Evolutionary conservation across 257 asterid species (phyloP).

Genomic region (Solanum habrochaites): DNA sequence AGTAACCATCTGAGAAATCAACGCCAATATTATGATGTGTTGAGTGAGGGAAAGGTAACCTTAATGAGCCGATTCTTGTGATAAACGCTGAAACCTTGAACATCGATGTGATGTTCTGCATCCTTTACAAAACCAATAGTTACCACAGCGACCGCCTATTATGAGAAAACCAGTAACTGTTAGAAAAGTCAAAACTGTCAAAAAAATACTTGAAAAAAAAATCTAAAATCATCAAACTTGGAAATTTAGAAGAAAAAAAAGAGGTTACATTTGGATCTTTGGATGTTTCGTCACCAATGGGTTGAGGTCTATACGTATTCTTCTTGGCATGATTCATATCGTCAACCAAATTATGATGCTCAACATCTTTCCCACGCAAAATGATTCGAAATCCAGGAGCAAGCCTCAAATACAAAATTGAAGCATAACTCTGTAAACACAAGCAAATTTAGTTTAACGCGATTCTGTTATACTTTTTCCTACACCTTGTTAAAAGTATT

Average conservation of each 20-base stretch:
- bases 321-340: slow-evolving; percentile 28
- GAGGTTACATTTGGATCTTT: slow-evolving; percentile 31
- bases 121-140: slow-evolving; percentile 72
- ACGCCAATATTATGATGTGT: neutral
- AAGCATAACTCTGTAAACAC: slow-evolving; percentile 48
- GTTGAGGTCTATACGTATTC: slow-evolving; percentile 36
- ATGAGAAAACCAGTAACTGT: neutral
- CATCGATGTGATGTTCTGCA: slow-evolving; percentile 63
- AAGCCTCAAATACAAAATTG: slow-evolving; percentile 54
- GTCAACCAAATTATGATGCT: slow-evolving; percentile 37
- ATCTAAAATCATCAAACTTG: neutral
- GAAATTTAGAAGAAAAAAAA: neutral
- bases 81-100: slow-evolving; percentile 82
- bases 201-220: neutral
- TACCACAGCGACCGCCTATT: slow-evolving; percentile 24
- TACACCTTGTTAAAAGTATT: neutral
- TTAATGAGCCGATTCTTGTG: slow-evolving; percentile 79
- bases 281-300: slow-evolving; percentile 14
- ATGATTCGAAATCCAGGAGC: slow-evolving; percentile 47
- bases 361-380: slow-evolving; percentile 44
- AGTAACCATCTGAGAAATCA: neutral
- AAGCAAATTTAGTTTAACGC: neutral
- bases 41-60: slow-evolving; percentile 13
- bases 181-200: neutral
- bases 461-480: neutral